These are phyloP conservation scores for Carex pumila DNA, from an alignment of 176 grass and related monocot species.

Conservation along the genomic window DNA sequence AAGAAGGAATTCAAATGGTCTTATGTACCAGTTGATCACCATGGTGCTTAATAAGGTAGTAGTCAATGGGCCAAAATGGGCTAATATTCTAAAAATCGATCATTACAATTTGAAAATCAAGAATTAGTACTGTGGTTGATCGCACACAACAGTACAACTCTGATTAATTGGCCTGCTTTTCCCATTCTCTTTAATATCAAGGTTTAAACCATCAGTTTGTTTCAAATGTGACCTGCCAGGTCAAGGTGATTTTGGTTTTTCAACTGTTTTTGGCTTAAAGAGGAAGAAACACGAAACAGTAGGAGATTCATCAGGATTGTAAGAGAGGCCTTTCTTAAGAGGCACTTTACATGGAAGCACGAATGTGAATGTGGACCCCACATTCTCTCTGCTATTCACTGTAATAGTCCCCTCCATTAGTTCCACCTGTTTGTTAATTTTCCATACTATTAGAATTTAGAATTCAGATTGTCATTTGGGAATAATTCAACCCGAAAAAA, in stretches of 20 bases:
- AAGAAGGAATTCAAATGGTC: too few species aligned
- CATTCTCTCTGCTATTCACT: conserved; percentile 66
- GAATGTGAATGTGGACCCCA: conserved; percentile 84
- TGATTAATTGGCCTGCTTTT: neutral
- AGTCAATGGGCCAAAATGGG: too few species aligned
- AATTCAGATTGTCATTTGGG: conserved; percentile 6
- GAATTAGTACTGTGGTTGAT: too few species aligned
- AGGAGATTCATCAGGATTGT: conserved; percentile 48
- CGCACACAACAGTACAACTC: too few species aligned
- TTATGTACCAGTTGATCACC: too few species aligned
- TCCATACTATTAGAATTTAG: conserved; percentile 4
- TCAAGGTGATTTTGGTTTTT: neutral
- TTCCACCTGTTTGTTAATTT: conserved; percentile 66
- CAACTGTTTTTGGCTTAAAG: conserved; percentile 49
- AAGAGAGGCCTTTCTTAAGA: conserved; percentile 47
- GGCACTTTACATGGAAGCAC: conserved; percentile 68
- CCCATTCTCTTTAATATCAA: neutral
- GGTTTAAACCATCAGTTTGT: neutral
- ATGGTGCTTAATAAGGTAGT: too few species aligned
- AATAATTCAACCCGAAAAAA: neutral
- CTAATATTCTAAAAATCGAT: too few species aligned
- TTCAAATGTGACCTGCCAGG: neutral
- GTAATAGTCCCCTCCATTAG: conserved; percentile 73
- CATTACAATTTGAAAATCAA: too few species aligned
- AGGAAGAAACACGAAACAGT: conserved; percentile 46